These are phyloP conservation scores for Zopfia rhizophila DNA, from an alignment of 2,329 filamentous ascomycete genomes.

Conservation along the genomic window DNA sequence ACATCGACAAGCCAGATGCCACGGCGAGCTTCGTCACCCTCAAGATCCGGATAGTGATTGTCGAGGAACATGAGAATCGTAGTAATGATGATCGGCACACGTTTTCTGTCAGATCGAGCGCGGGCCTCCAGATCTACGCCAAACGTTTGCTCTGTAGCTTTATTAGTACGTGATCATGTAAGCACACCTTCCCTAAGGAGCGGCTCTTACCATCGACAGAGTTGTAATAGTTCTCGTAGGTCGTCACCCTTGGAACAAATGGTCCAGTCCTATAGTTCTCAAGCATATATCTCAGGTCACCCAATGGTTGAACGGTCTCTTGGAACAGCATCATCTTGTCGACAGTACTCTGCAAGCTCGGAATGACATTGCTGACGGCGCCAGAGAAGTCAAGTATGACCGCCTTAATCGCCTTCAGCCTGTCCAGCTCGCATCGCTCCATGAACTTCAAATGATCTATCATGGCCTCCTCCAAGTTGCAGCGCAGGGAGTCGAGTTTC, in stretches of 20 bases:
- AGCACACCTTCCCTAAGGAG: too few species aligned
- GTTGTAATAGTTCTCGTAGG: conserved; percentile 99
- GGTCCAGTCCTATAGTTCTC: conserved; percentile 97
- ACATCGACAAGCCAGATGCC: conserved; percentile 96
- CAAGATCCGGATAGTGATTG: conserved; percentile 95
- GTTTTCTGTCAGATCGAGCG: conserved; percentile 92
- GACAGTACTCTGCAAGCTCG: conserved; percentile 91
- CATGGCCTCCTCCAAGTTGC: conserved; percentile 95
- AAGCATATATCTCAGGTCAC: conserved; percentile 90
- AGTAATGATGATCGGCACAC: conserved; percentile 91
- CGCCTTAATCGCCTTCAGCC: conserved; percentile 97
- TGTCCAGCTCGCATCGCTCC: conserved; percentile 95
- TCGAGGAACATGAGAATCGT: conserved; percentile 94
- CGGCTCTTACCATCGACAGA: conserved; percentile 75
- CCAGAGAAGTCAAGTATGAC: conserved; percentile 98
- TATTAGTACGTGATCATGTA: conserved; percentile 24
- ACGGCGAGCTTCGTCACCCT: conserved; percentile 92
- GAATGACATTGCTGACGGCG: conserved; percentile 97
- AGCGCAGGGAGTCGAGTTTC: conserved; percentile 89
- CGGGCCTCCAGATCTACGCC: conserved; percentile 97
- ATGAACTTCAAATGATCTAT: conserved; percentile 93
- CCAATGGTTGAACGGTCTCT: conserved; percentile 93
- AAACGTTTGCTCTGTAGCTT: conserved; percentile 82
- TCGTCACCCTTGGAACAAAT: conserved; percentile 88
- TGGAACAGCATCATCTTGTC: conserved; percentile 99